These are phyloP conservation scores for Thamnidium elegans DNA, from an alignment of 192 early-diverging fungal genomes.

Conservation along the genomic window DNA sequence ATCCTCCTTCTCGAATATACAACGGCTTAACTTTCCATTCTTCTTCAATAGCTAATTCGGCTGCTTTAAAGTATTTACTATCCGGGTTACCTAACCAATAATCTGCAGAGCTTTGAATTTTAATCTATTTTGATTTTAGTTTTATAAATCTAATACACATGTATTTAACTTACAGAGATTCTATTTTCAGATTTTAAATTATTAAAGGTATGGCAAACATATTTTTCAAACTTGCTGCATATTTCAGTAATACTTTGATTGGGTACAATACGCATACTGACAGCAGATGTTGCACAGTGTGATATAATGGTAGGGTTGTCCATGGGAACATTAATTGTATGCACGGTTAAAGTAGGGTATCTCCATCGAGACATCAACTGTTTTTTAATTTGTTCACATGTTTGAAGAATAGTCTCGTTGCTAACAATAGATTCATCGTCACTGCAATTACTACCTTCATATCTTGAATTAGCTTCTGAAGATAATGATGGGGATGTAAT, in stretches of 20 bases:
- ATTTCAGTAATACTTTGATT: slow-evolving; percentile 65
- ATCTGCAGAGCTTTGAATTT: slow-evolving; percentile 62
- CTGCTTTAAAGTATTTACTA: slow-evolving; percentile 62
- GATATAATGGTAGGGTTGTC: slow-evolving; percentile 70
- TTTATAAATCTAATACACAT: too few relatives aligned
- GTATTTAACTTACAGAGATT: slow-evolving; percentile 36
- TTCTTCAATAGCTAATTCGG: slow-evolving; percentile 57
- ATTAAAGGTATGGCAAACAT: slow-evolving; percentile 51
- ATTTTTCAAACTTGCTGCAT: slow-evolving; percentile 48
- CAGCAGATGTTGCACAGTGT: slow-evolving; percentile 54
- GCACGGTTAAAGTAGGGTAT: slow-evolving; percentile 67
- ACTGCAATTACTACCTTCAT: neutral
- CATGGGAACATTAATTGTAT: slow-evolving; percentile 68
- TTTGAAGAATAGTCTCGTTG: slow-evolving; percentile 22
- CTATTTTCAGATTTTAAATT: slow-evolving; percentile 43
- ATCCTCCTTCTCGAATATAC: slow-evolving; percentile 73
- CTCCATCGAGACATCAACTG: slow-evolving; percentile 71
- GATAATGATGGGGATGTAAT: neutral
- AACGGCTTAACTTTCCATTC: slow-evolving; percentile 62
- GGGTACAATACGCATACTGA: slow-evolving; percentile 74
- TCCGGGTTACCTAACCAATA: slow-evolving; percentile 75
- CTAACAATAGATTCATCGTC: neutral
- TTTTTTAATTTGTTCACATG: slow-evolving; percentile 13
- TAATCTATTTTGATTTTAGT: slow-evolving; percentile 38
- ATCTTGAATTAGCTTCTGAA: too few relatives aligned